phyloP scores from a whole-genome alignment of 164 flowering plant species.

The Umbilicus rupestris region DNA sequence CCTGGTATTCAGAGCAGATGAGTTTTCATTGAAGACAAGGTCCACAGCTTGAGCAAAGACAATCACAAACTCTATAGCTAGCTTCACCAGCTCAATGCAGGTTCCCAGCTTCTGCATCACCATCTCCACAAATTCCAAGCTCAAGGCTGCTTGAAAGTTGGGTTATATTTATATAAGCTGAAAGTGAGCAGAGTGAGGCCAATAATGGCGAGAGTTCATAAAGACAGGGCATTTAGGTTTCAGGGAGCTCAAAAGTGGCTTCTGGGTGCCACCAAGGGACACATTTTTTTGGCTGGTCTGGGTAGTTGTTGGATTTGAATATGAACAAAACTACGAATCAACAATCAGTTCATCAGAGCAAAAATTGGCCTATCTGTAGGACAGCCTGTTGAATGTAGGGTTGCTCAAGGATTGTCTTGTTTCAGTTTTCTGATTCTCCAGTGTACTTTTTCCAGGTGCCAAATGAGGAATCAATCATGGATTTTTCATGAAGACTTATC shows the following conservation, averaged over 20 bases:
- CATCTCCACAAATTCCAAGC: neutral
- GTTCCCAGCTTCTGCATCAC: neutral
- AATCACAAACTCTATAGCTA: neutral
- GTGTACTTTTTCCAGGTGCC: too few relatives aligned
- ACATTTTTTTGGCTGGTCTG: neutral
- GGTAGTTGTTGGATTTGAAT: neutral
- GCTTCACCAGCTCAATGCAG: neutral
- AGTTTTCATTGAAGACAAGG: neutral
- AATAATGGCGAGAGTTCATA: too few relatives aligned
- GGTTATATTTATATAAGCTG: neutral
- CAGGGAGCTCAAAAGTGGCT: constrained; percentile 1
- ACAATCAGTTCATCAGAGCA: too few relatives aligned
- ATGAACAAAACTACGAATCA: neutral
- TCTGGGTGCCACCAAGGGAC: neutral
- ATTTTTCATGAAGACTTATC: neutral
- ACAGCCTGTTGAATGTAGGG: too few relatives aligned
- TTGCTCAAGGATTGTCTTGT: too few relatives aligned
- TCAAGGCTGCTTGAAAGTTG: neutral
- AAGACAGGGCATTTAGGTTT: too few relatives aligned
- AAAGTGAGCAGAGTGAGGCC: too few relatives aligned
- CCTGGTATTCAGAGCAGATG: neutral
- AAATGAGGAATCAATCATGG: neutral
- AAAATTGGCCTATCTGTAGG: too few relatives aligned
- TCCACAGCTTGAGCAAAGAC: constrained; percentile 1
- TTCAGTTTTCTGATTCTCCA: too few relatives aligned